phyloP scores from a whole-genome alignment of 768 basidiomycete genomes.

The Cyclocybe cylindracea region DNA sequence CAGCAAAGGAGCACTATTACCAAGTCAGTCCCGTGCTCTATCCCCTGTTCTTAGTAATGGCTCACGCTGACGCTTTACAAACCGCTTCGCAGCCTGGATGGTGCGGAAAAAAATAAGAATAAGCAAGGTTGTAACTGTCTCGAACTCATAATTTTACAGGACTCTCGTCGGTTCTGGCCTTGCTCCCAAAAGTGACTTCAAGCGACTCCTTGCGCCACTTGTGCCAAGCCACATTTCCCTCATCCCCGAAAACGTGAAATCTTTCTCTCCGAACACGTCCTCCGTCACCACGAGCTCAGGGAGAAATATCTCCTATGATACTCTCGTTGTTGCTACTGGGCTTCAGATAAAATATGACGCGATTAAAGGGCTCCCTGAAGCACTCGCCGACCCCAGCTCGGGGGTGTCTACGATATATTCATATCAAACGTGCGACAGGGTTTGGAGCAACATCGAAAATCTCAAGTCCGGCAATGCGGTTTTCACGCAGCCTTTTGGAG shows the following conservation, averaged over 20 bases:
- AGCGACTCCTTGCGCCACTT: constrained; percentile 63
- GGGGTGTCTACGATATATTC: constrained; percentile 94
- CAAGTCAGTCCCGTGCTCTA: constrained; percentile 45
- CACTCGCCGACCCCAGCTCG: constrained; percentile 73
- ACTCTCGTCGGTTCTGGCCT: constrained; percentile 93
- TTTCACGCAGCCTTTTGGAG: constrained; percentile 92
- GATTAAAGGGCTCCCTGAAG: constrained; percentile 72
- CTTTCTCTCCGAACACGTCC: constrained; percentile 77
- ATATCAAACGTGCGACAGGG: constrained; percentile 86
- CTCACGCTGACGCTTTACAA: constrained; percentile 1
- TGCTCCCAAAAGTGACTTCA: constrained; percentile 65
- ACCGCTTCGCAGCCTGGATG: constrained; percentile 74
- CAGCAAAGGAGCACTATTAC: constrained; percentile 82
- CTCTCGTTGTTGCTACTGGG: constrained; percentile 86
- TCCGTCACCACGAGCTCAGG: constrained; percentile 74
- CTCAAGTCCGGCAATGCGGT: constrained; percentile 81
- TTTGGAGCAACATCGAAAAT: constrained; percentile 79
- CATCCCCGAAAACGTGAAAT: constrained; percentile 67
- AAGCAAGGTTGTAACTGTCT: neutral
- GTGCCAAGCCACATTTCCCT: constrained; percentile 75
- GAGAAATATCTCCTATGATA: constrained; percentile 75
- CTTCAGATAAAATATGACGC: constrained; percentile 83
- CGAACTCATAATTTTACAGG: constrained; percentile 42
- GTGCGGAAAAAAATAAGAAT: constrained; percentile 40
- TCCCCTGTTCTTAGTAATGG: neutral